Base-by-base conservation (phyloP, 345 rosid genomes). In the Salix caprea region DNA sequence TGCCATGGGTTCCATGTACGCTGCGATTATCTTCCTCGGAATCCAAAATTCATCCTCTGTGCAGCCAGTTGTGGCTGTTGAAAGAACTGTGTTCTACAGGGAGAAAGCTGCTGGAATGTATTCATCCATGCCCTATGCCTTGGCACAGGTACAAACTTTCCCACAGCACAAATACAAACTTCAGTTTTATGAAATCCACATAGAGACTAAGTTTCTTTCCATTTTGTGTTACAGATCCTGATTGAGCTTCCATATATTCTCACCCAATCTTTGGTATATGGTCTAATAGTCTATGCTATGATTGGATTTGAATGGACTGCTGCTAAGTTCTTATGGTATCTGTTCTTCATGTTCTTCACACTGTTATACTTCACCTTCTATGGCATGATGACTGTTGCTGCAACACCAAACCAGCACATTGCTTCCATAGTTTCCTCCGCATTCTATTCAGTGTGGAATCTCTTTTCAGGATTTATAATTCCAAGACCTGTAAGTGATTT, bases 51-150 rank as follows among this genome's bases (percentile, higher is more conserved):
- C 88, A 2, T 37, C 66, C 0, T 74, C 88, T 16, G 90, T 90
- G 30, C 97, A 90, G 69, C 91, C 97, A 0, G 89, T 89, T 15
- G 95, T 91, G 69, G 79, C 90, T 13, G 78, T 91, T 2, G 97
- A 91, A 73, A 80, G 97, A 23, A 91, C 91, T 1, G 92, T 92
- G 37, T 92, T 89, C 76, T 92, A 92, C 69, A 76, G 97, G 65
- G 97, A 92, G 78, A 81, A 84, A 77, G 97, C 93, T 18, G 92
- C 93, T 6, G 92, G 97, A 75, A 88, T 91, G 94, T 92, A 89
- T 75, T 90, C 97, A 1, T 84, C 89, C 65, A 75, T 87, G 84
- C 91, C 97, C 11, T 91, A 90, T 65, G 97, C 96, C 69, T 87
- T 90, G 67, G 79, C 92, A 75, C 96, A 93, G 88, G 80, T 77